Evolutionary conservation across 805 yeast genomes (phyloP).

Genomic region (Myxozyma nipponensis): DNA sequence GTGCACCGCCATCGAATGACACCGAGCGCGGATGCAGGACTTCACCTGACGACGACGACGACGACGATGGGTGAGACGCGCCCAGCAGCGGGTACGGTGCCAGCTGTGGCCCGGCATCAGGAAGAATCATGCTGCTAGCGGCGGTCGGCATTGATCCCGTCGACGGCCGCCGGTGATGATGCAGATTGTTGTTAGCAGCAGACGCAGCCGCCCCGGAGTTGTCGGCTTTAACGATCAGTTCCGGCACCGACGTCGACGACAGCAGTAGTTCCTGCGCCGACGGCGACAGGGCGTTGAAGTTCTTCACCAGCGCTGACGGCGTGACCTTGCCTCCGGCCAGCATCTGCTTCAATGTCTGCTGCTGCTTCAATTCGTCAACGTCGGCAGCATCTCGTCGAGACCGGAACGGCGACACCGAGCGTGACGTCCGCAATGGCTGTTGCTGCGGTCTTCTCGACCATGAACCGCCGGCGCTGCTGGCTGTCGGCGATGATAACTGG

Average conservation of each 20-base stretch:
- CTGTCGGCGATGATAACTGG: neutral
- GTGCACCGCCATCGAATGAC: slow-evolving; percentile 18
- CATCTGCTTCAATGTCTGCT: neutral
- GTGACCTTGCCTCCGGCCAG: slow-evolving; percentile 13
- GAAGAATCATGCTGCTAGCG: slow-evolving; percentile 12
- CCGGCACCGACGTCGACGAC: slow-evolving; percentile 21
- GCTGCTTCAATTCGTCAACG: neutral
- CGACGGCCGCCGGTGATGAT: slow-evolving; percentile 12
- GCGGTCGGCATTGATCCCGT: slow-evolving; percentile 2
- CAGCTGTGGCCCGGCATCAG: slow-evolving; percentile 19
- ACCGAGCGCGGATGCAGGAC: slow-evolving; percentile 15
- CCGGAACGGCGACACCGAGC: slow-evolving; percentile 25
- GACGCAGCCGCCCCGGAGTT: neutral
- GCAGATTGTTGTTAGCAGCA: neutral
- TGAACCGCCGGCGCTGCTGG: no score
- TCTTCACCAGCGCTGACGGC: slow-evolving; percentile 20
- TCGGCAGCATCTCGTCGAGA: neutral
- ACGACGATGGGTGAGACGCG: slow-evolving; percentile 1
- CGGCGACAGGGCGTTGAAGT: slow-evolving; percentile 22
- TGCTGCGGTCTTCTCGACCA: neutral
- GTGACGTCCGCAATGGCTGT: slow-evolving; percentile 9
- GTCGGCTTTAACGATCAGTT: slow-evolving; percentile 2
- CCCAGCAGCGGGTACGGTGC: slow-evolving; percentile 18
- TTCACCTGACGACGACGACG: neutral
- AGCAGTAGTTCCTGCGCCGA: slow-evolving; percentile 26